Evolutionary conservation across 2,329 filamentous ascomycete genomes (phyloP).

Genomic region (Cladosporium sp.): DNA sequence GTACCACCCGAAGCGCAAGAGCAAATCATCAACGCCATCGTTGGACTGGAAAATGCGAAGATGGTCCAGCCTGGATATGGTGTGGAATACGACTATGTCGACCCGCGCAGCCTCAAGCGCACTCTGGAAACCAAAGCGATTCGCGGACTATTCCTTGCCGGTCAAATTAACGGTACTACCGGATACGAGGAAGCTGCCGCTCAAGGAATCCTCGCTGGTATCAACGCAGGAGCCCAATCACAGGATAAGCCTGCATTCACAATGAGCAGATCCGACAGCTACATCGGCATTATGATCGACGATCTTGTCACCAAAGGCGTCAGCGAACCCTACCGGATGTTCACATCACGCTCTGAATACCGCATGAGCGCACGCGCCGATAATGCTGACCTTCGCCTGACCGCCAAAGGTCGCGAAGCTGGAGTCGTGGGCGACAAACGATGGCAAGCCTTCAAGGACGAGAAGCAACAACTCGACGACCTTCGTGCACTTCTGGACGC

Average conservation of each 20-base stretch:
- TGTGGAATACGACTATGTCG: constrained; percentile 97
- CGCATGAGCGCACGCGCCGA: constrained; percentile 88
- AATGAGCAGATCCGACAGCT: constrained; percentile 78
- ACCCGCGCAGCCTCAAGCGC: constrained; percentile 80
- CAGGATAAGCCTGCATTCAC: constrained; percentile 60
- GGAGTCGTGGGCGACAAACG: constrained; percentile 75
- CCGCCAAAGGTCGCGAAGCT: constrained; percentile 66
- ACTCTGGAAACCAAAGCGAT: constrained; percentile 94
- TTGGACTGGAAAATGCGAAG: constrained; percentile 78
- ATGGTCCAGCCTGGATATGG: constrained; percentile 97
- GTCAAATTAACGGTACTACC: constrained; percentile 97
- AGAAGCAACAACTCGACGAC: constrained; percentile 61
- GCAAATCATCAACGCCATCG: constrained; percentile 76
- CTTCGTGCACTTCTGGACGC: constrained; percentile 58
- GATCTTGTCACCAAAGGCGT: constrained; percentile 96
- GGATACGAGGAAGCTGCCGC: constrained; percentile 97
- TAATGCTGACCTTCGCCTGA: constrained; percentile 87
- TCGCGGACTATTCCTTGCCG: constrained; percentile 80
- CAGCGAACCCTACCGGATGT: constrained; percentile 96
- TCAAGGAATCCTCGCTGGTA: constrained; percentile 86
- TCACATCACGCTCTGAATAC: constrained; percentile 92
- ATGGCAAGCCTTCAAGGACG: constrained; percentile 66
- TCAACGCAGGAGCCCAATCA: constrained; percentile 84
- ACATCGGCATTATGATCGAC: constrained; percentile 98
- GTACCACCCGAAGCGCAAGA: constrained; percentile 84